Evolutionary conservation across 73 alveolate species (phyloP).

Genomic region (Effrenium voratum): DNA sequence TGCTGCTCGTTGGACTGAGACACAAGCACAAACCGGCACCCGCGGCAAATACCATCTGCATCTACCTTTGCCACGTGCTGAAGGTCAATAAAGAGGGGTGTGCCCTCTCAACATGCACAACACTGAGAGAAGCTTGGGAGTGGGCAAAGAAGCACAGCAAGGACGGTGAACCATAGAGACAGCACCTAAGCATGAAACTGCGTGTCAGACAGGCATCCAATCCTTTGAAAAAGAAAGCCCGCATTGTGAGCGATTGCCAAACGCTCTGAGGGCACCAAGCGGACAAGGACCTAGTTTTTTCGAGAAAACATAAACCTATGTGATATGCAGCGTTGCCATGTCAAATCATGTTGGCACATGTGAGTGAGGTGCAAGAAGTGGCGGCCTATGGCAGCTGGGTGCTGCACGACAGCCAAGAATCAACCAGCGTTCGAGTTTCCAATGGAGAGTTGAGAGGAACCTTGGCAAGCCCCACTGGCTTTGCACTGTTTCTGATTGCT

Average conservation of each 20-base stretch:
- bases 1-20: background rate
- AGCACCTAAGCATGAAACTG: conserved; percentile 15
- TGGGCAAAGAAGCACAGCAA: conserved; percentile 68
- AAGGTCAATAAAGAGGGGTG: background rate
- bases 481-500: background rate
- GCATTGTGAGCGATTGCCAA: background rate
- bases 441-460: conserved; percentile 79
- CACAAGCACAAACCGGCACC: conserved; percentile 64
- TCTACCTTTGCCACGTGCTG: background rate
- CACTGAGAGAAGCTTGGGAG: background rate
- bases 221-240: too few relatives aligned
- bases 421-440: conserved; percentile 70
- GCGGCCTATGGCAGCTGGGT: too few relatives aligned
- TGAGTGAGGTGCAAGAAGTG: too few relatives aligned
- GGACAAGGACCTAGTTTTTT: background rate
- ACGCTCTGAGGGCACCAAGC: background rate
- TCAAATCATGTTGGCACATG: too few relatives aligned
- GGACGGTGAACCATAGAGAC: conserved; percentile 77
- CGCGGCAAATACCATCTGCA: conserved; percentile 76
- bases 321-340: too few relatives aligned
- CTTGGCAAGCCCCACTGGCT: background rate
- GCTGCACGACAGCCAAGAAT: conserved; percentile 77
- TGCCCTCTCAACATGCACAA: background rate
- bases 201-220: too few relatives aligned
- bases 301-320: too few relatives aligned